Evolutionary conservation across 257 asterid species (phyloP).

Genomic region (Ehretia macrophylla): DNA sequence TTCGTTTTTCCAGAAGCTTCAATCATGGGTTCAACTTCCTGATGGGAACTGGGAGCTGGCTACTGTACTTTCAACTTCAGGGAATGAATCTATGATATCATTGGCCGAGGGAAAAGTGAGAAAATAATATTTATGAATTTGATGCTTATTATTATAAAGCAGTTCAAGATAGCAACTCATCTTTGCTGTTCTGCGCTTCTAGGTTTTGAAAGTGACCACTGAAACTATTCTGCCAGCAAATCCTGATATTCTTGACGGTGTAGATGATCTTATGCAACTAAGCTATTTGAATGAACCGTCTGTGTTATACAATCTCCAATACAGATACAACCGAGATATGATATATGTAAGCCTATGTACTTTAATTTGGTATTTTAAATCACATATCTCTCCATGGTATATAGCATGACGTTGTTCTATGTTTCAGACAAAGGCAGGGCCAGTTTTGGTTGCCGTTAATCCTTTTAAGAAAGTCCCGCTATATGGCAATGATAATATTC

Average conservation of each 20-base stretch:
- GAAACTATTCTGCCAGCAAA: conserved; percentile 74
- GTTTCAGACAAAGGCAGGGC: conserved; percentile 93
- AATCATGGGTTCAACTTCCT: conserved; percentile 81
- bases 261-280: conserved; percentile 95
- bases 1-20: conserved; percentile 55
- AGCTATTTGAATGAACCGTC: conserved; percentile 95
- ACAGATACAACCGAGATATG: conserved; percentile 75
- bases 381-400: not conserved
- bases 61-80: conserved; percentile 61
- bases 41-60: conserved; percentile 96
- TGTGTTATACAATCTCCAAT: conserved; percentile 83
- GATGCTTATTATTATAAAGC: not conserved
- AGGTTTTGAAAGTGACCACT: conserved; percentile 75
- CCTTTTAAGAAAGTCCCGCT: conserved; percentile 86
- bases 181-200: conserved; percentile 5
- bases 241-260: conserved; percentile 99
- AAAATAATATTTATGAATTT: not conserved
- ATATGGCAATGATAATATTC: conserved; percentile 69
- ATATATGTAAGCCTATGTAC: conserved; percentile 63
- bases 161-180: not conserved
- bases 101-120: conserved; percentile 80
- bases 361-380: conserved; percentile 1
- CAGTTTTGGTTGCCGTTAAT: conserved; percentile 90
- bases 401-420: not conserved
- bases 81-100: conserved; percentile 63